Evolutionary conservation across 2,329 filamentous ascomycete genomes (phyloP).

Genomic region (Plectosphaerella plurivora): DNA sequence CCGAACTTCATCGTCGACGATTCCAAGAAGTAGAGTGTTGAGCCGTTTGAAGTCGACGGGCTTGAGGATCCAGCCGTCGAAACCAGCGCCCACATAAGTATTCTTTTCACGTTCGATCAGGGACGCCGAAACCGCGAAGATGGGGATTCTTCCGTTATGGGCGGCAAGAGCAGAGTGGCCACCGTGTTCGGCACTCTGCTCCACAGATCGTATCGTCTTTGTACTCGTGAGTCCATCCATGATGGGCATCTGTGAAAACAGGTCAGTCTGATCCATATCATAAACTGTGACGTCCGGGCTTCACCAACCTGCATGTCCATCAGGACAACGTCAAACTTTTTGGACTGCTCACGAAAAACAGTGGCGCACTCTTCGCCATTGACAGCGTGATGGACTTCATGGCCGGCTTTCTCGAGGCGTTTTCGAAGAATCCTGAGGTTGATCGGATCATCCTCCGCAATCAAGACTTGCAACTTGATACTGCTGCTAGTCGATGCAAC

Average conservation of each 20-base stretch:
- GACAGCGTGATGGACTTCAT: slow-evolving; percentile 66
- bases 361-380: slow-evolving; percentile 83
- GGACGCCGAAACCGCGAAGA: slow-evolving; percentile 85
- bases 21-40: slow-evolving; percentile 63
- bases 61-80: slow-evolving; percentile 89
- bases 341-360: slow-evolving; percentile 59
- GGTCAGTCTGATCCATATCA: not conserved
- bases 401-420: slow-evolving; percentile 70
- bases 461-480: slow-evolving; percentile 58
- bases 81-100: slow-evolving; percentile 71
- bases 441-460: slow-evolving; percentile 85
- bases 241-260: slow-evolving; percentile 71
- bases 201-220: slow-evolving; percentile 75
- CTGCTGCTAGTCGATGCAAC: not conserved
- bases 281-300: not conserved
- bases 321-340: slow-evolving; percentile 70
- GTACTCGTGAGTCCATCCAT: slow-evolving; percentile 79
- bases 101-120: slow-evolving; percentile 65
- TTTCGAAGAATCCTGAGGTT: slow-evolving; percentile 81
- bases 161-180: slow-evolving; percentile 55
- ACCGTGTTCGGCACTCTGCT: slow-evolving; percentile 45
- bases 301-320: slow-evolving; percentile 82
- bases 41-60: slow-evolving; percentile 79
- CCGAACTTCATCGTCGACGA: slow-evolving; percentile 56
- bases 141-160: slow-evolving; percentile 64